phyloP scores from a whole-genome alignment of 1,139 yeast species.

The Sugiyamaella neomexicana region DNA sequence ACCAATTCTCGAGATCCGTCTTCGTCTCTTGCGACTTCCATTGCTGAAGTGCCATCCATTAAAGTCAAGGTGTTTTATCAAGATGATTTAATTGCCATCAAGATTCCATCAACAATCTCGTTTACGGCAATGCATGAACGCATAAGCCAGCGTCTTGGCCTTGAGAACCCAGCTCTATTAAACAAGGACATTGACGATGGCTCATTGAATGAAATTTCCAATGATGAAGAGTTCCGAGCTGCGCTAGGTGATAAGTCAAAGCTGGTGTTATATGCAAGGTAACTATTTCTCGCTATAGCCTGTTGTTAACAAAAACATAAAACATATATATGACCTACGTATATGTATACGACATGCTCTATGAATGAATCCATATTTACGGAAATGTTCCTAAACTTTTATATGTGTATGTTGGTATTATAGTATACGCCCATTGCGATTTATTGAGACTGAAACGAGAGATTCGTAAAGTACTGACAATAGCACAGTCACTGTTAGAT shows the following conservation, averaged over 20 bases:
- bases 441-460: no score
- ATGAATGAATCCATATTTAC: not conserved
- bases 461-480: no score
- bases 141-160: constrained; percentile 62
- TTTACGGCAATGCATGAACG: constrained; percentile 62
- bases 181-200: constrained; percentile 35
- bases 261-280: constrained; percentile 40
- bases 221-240: constrained; percentile 36
- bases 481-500: no score
- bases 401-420: not conserved
- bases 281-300: not conserved
- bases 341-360: not conserved
- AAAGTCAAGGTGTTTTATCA: constrained; percentile 84
- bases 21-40: not conserved
- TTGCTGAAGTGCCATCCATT: constrained; percentile 37
- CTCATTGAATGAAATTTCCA: constrained; percentile 33
- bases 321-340: not conserved
- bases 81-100: constrained; percentile 87
- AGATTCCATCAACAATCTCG: constrained; percentile 63
- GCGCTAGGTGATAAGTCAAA: constrained; percentile 39
- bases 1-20: not conserved
- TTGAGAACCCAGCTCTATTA: constrained; percentile 35
- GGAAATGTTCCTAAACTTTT: not conserved
- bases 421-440: no score
- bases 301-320: not conserved